These are phyloP conservation scores for Aspergillus sclerotioniger DNA, from an alignment of 495 filamentous ascomycete species.

Conservation along the genomic window DNA sequence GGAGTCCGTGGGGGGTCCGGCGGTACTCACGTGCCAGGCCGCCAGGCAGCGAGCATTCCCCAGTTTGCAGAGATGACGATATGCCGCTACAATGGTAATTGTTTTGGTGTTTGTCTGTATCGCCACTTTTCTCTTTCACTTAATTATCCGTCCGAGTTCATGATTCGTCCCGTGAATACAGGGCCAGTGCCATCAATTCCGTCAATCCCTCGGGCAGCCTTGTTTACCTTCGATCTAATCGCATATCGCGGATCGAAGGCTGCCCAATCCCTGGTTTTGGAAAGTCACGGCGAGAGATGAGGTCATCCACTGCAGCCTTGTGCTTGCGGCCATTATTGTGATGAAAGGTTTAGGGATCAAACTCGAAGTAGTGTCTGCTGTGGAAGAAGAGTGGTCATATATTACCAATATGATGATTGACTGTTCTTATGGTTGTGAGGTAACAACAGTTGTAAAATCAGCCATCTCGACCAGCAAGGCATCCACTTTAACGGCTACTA, in stretches of 20 bases:
- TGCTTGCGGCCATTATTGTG: not conserved
- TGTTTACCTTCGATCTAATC: not conserved
- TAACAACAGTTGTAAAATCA: too few relatives aligned
- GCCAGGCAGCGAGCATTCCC: not conserved
- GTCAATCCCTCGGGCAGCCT: not conserved
- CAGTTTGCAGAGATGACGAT: not conserved
- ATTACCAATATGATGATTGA: too few relatives aligned
- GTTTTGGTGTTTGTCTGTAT: too few relatives aligned
- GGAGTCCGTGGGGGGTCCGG: not conserved
- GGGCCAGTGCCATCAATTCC: not conserved
- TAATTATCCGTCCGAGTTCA: not conserved
- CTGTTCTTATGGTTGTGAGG: too few relatives aligned
- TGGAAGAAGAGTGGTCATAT: too few relatives aligned
- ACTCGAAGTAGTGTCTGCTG: not conserved
- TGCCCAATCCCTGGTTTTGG: not conserved
- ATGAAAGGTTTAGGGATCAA: too few relatives aligned
- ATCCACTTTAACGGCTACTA: too few relatives aligned
- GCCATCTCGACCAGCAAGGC: too few relatives aligned
- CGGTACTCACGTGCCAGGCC: slow-evolving; percentile 6
- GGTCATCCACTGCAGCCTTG: not conserved
- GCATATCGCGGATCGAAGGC: slow-evolving; percentile 1
- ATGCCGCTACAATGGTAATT: too few relatives aligned
- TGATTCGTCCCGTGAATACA: too few relatives aligned
- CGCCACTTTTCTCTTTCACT: not conserved
- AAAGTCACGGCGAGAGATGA: not conserved